Conservation (phyloP, 768 basidiomycete species). For the Phylloporus arenicola region DNA sequence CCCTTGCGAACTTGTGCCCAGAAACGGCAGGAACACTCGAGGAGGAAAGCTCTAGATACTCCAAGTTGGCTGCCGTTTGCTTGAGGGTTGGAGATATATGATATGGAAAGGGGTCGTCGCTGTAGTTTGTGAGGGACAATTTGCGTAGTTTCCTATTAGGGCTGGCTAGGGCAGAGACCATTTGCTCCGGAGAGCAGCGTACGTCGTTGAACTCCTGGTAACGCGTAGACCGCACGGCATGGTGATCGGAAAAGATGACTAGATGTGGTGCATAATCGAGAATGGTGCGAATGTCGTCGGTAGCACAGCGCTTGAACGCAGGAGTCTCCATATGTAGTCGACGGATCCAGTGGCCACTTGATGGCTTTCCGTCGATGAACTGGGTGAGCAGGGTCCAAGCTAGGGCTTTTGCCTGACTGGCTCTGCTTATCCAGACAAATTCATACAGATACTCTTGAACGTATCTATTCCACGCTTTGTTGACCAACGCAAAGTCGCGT, state of each 20-base stretch:
- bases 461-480: slow-evolving; percentile 48
- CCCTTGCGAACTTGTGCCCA: slow-evolving; percentile 18
- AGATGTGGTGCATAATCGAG: slow-evolving; percentile 59
- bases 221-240: slow-evolving; percentile 54
- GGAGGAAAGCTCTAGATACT: slow-evolving; percentile 65
- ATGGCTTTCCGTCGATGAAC: slow-evolving; percentile 33
- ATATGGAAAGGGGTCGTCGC: slow-evolving; percentile 51
- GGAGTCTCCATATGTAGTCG: slow-evolving; percentile 69
- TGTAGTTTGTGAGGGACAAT: slow-evolving; percentile 71
- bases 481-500: slow-evolving; percentile 48
- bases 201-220: slow-evolving; percentile 41
- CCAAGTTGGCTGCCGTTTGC: slow-evolving; percentile 48
- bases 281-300: slow-evolving; percentile 62
- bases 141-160: slow-evolving; percentile 49
- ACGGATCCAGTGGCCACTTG: slow-evolving; percentile 49
- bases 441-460: slow-evolving; percentile 57
- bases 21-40: slow-evolving; percentile 44
- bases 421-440: slow-evolving; percentile 62
- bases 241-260: slow-evolving; percentile 57
- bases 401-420: slow-evolving; percentile 44
- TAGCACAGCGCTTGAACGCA: slow-evolving; percentile 54
- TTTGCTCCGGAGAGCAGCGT: slow-evolving; percentile 47
- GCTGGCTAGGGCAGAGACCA: slow-evolving; percentile 55
- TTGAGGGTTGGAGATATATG: slow-evolving; percentile 51
- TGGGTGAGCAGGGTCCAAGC: slow-evolving; percentile 41